Base-by-base conservation (phyloP, 2,329 filamentous ascomycete species). In the Fusarium paranaense region DNA sequence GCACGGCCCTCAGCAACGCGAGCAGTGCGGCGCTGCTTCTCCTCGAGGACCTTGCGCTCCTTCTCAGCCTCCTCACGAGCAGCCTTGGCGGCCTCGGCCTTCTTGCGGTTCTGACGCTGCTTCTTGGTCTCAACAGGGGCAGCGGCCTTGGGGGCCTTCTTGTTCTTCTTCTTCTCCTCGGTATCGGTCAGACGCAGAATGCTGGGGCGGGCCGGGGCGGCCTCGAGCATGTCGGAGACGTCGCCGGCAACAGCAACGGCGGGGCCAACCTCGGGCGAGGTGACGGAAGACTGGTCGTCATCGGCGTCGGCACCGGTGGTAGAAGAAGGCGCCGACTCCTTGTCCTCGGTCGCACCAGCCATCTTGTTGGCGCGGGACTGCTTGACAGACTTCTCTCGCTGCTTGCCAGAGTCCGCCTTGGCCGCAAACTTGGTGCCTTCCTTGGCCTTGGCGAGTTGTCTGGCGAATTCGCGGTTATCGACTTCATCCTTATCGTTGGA, bases 171-270 rank as follows among this genome's bases (percentile, higher is more conserved):
- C 80, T 88, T 84, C 88, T 90, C 81, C 84, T 89, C 79, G 83
- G 89, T 81, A 71, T 92, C 91, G 64, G 93, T 97, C 73, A 98
- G 87, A 71, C 94, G 94, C 71, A 98, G 87, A 57, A 97, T 90
- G 0, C 92, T 91, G 27, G 95, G 93, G 63, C 90, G 93, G 42
- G 90, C 81, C 4, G 90, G 83, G 50, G 90, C 84, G 58, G 93
- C 87, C 83, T 97, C 95, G 18, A 98, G 91, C 96, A 98, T 98
- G 83, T 98, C 96, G 64, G 93, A 93, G 66, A 98, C 90, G 80
- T 94, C 94, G 64, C 89, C 90, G 69, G 89, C 88, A 67, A 90
- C 87, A 16, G 86, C 87, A n/a, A 90, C 87, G 16, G 86, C 87
- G 16, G 90, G 86, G 38, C 78, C 81, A 25, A 88, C 85, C 60